Conservation (phyloP, 345 rosid species). For the Arabis hirsuta region DNA sequence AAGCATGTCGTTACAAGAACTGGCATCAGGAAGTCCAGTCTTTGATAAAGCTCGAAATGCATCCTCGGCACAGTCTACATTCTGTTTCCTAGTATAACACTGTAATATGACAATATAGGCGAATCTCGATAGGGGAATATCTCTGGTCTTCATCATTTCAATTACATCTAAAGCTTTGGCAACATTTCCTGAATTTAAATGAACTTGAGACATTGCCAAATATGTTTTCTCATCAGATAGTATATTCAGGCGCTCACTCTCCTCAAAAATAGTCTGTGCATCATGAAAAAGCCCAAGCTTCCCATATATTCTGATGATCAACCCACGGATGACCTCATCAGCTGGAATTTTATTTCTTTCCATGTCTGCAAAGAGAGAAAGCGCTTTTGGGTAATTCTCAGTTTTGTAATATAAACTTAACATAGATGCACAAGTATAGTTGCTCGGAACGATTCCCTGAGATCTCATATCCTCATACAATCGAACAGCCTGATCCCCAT, state of each 20-base stretch:
- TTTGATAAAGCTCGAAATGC: constrained; percentile 67
- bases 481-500: constrained; percentile 60
- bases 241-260: constrained; percentile 59
- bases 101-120: constrained; percentile 81
- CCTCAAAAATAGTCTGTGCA: constrained; percentile 73
- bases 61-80: constrained; percentile 72
- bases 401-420: constrained; percentile 73
- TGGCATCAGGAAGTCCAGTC: constrained; percentile 75
- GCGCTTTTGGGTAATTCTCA: constrained; percentile 78
- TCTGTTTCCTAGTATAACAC: constrained; percentile 69
- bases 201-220: constrained; percentile 90
- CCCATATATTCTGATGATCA: constrained; percentile 89
- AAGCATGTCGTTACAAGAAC: constrained; percentile 82
- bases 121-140: constrained; percentile 74
- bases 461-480: constrained; percentile 80
- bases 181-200: constrained; percentile 64
- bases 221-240: constrained; percentile 84
- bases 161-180: constrained; percentile 67
- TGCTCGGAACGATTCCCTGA: constrained; percentile 72
- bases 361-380: constrained; percentile 87
- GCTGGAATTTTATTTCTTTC: constrained; percentile 58
- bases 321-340: constrained; percentile 90
- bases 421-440: constrained; percentile 93
- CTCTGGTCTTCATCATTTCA: constrained; percentile 69
- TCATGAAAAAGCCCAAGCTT: constrained; percentile 85